These are phyloP conservation scores for Phytophthora syringae DNA, from an alignment of 352 stramenopile genomes.

Conservation along the genomic window DNA sequence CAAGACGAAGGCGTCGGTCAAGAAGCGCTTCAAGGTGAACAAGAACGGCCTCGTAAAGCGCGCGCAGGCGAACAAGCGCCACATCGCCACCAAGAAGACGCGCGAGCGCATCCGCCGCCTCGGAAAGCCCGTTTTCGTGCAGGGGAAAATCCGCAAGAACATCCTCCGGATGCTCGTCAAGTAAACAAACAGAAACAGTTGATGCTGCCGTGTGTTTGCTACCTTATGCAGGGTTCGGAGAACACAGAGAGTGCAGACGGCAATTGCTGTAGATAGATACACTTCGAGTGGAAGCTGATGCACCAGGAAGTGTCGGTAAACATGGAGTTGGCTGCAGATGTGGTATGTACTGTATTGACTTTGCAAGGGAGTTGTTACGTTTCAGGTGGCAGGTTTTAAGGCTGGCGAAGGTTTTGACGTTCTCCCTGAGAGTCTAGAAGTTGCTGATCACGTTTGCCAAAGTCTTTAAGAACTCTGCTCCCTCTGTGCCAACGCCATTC, in stretches of 20 bases:
- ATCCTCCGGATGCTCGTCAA: constrained; percentile 75
- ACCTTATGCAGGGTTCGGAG: not conserved
- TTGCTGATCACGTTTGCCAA: constrained; percentile 12
- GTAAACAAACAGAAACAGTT: constrained; percentile 11
- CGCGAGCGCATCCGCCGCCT: constrained; percentile 79
- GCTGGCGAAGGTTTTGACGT: constrained; percentile 7
- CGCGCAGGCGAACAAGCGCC: constrained; percentile 81
- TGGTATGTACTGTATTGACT: not conserved
- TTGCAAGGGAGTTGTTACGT: not conserved
- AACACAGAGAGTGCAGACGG: not conserved
- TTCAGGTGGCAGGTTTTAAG: not conserved
- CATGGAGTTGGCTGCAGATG: constrained; percentile 19
- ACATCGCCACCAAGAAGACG: constrained; percentile 88
- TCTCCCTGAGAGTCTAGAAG: constrained; percentile 3
- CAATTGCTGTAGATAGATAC: constrained; percentile 20
- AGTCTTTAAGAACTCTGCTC: constrained; percentile 53
- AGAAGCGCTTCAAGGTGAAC: constrained; percentile 89
- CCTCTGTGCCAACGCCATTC: constrained; percentile 75
- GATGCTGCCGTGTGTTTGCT: not conserved
- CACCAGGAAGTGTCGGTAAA: constrained; percentile 15
- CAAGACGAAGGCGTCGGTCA: constrained; percentile 36
- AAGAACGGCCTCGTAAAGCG: constrained; percentile 82
- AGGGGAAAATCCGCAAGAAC: constrained; percentile 87
- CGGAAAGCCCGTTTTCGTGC: constrained; percentile 72
- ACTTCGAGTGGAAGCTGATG: not conserved